Conservation (phyloP, 441 rosid species). For the Adansonia madagascariensis region DNA sequence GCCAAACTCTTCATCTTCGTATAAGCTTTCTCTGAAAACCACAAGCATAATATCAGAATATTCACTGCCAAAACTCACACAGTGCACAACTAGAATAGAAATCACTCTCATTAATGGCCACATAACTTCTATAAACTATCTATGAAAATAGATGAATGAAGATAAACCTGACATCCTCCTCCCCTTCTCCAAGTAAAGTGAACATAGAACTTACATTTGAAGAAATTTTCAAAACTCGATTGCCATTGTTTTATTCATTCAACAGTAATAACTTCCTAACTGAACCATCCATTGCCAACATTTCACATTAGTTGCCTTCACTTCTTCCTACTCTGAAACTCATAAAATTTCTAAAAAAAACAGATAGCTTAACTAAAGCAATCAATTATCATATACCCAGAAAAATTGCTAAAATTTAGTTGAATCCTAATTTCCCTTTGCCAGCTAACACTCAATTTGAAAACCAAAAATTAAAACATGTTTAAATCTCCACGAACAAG, state of each 20-base stretch:
- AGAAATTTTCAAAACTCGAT: background rate
- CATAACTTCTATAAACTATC: background rate
- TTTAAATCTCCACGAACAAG: no score
- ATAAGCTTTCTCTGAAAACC: no score
- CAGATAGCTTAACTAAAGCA: background rate
- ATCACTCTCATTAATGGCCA: background rate
- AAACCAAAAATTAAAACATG: background rate
- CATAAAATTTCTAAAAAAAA: no score
- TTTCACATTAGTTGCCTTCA: no score
- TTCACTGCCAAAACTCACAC: no score
- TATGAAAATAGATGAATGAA: background rate
- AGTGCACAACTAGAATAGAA: background rate
- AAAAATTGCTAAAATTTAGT: conserved; percentile 1
- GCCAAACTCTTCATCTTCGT: no score
- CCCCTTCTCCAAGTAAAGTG: background rate
- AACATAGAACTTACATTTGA: background rate
- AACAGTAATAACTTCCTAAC: no score
- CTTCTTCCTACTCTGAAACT: no score
- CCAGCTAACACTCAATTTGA: background rate
- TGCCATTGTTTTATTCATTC: background rate
- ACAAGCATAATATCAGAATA: no score
- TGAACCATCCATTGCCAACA: no score
- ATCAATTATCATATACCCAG: background rate
- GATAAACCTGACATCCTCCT: background rate
- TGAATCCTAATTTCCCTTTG: background rate